phyloP scores from a whole-genome alignment of 805 yeast genomes.

The Yamadazyma akitaensis region DNA sequence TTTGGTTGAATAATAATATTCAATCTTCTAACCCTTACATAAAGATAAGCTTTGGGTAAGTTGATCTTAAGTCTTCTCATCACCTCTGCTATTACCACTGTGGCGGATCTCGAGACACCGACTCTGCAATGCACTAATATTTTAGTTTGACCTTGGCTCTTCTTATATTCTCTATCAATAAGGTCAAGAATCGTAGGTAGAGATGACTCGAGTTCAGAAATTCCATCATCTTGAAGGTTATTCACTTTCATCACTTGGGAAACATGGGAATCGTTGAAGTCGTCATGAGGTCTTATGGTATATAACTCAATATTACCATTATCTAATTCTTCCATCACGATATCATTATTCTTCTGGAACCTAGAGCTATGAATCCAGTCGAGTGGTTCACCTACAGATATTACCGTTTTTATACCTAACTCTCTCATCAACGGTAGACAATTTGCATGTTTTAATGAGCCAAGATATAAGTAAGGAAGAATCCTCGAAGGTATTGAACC shows the following conservation, averaged over 20 bases:
- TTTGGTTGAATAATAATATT: constrained; percentile 95
- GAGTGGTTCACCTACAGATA: constrained; percentile 82
- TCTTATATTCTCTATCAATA: constrained; percentile 43
- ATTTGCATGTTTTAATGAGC: constrained; percentile 80
- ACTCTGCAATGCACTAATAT: constrained; percentile 87
- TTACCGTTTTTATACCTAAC: constrained; percentile 68
- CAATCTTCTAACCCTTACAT: constrained; percentile 83
- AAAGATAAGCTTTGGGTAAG: constrained; percentile 77
- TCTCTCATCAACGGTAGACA: constrained; percentile 57
- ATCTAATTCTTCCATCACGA: constrained; percentile 21
- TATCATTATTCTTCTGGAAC: constrained; percentile 24
- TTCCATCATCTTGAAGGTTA: constrained; percentile 87
- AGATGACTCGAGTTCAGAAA: constrained; percentile 65
- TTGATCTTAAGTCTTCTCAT: constrained; percentile 71
- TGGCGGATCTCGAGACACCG: constrained; percentile 93
- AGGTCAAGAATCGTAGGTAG: constrained; percentile 63
- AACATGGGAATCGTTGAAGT: constrained; percentile 17
- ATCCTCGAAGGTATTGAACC: constrained; percentile 85
- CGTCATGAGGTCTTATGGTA: constrained; percentile 22
- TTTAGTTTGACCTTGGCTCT: constrained; percentile 24
- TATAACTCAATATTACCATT: constrained; percentile 32
- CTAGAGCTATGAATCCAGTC: constrained; percentile 52
- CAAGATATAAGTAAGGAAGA: constrained; percentile 79
- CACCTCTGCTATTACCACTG: constrained; percentile 93
- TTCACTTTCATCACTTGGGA: constrained; percentile 57